Evolutionary conservation across 257 asterid genomes (phyloP).

Genomic region (Solanum bulbocastanum): DNA sequence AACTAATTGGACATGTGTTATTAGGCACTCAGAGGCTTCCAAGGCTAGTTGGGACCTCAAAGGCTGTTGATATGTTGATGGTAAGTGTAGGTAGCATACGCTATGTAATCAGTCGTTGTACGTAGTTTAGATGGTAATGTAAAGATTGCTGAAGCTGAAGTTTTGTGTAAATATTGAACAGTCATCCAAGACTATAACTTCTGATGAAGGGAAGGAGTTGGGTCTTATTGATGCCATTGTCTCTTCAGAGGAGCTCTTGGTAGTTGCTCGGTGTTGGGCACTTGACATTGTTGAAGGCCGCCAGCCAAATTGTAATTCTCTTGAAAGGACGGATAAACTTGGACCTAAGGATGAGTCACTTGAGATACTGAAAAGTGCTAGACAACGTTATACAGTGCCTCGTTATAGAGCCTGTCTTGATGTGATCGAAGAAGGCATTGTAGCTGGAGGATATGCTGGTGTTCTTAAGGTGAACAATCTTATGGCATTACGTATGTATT

Average conservation of each 20-base stretch:
- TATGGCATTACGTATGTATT: neutral
- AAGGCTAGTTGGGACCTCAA: slow-evolving; percentile 51
- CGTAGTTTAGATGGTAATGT: neutral
- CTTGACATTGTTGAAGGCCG: slow-evolving; percentile 36
- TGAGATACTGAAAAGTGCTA: slow-evolving; percentile 31
- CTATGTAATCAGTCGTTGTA: neutral
- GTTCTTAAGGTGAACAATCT: slow-evolving; percentile 30
- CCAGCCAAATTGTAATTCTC: slow-evolving; percentile 38
- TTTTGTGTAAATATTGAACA: slow-evolving; percentile 2
- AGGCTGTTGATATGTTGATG: slow-evolving; percentile 54
- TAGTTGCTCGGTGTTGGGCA: slow-evolving; percentile 43
- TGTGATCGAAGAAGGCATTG: slow-evolving; percentile 45
- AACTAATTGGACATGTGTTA: neutral
- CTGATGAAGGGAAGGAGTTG: slow-evolving; percentile 31
- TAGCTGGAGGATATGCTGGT: slow-evolving; percentile 34
- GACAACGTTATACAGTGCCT: slow-evolving; percentile 6
- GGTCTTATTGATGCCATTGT: slow-evolving; percentile 49
- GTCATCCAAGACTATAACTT: slow-evolving; percentile 50
- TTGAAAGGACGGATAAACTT: slow-evolving; percentile 40
- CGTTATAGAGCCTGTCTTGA: slow-evolving; percentile 42
- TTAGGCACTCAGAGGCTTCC: slow-evolving; percentile 67
- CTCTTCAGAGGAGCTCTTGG: slow-evolving; percentile 38
- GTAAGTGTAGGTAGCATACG: slow-evolving; percentile 7
- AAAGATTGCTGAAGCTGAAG: neutral
- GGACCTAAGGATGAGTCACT: slow-evolving; percentile 35